A percentile compares a stretch with the other conserved stretches of the same genome.
These are phyloP conservation scores for Chamaecrista fasciculata DNA, from an alignment of 306 rosid genomes.

Conservation along the genomic window DNA sequence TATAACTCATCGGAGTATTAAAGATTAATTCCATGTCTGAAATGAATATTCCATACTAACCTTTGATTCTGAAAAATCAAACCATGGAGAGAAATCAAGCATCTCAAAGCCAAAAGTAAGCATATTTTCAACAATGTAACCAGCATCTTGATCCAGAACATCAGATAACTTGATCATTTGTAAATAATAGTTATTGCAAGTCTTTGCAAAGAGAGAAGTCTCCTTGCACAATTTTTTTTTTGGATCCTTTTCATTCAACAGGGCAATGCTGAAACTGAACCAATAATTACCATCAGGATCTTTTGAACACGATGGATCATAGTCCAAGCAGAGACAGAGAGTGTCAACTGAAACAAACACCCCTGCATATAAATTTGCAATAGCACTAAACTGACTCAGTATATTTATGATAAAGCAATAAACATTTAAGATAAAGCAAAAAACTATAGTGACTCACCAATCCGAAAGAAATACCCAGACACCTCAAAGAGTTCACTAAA, in stretches of 20 bases:
- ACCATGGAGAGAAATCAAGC: constrained; percentile 70
- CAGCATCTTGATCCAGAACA: constrained; percentile 61
- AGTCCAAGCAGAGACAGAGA: constrained; percentile 54
- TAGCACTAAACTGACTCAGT: not conserved
- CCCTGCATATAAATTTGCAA: constrained; percentile 34
- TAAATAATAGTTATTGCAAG: constrained; percentile 61
- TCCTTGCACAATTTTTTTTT: constrained; percentile 67
- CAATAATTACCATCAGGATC: constrained; percentile 64
- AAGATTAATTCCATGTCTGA: not conserved
- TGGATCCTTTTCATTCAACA: constrained; percentile 55
- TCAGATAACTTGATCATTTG: constrained; percentile 68
- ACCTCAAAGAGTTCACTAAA: constrained; percentile 63
- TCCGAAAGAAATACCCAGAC: constrained; percentile 63
- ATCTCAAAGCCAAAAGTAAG: constrained; percentile 62
- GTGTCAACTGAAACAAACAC: constrained; percentile 64
- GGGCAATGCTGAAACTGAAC: constrained; percentile 65
- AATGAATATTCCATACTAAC: constrained; percentile 28
- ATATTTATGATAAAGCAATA: not conserved
- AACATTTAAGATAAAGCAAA: not conserved
- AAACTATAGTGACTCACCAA: constrained; percentile 42
- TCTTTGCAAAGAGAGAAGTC: constrained; percentile 60
- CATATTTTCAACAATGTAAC: constrained; percentile 54
- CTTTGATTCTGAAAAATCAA: constrained; percentile 70
- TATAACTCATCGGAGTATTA: too few species aligned
- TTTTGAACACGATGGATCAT: constrained; percentile 55